Conservation (phyloP, 31 red algal species). For the Porphyra umbilicalis region DNA sequence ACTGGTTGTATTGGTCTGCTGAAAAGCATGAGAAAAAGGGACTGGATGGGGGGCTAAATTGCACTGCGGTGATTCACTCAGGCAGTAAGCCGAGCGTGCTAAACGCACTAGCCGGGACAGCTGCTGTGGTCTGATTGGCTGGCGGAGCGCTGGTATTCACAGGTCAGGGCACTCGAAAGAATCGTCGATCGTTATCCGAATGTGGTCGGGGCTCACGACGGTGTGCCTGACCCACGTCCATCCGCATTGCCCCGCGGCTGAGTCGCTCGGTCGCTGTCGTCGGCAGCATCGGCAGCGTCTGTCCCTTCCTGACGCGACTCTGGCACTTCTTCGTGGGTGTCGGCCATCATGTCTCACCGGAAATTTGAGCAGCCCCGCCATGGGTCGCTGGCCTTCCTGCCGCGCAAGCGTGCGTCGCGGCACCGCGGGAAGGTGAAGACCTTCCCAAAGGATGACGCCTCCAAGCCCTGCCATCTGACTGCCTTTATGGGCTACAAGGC, state of each 20-base stretch:
- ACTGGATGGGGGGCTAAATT: background rate
- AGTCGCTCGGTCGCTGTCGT: background rate
- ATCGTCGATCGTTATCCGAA: background rate
- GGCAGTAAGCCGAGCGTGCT: background rate
- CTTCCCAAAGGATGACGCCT: constrained; percentile 91
- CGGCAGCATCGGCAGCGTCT: background rate
- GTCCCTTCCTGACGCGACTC: background rate
- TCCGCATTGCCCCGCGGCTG: too few species aligned
- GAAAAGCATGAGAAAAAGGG: background rate
- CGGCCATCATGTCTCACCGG: constrained; percentile 79
- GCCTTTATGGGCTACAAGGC: constrained; percentile 96
- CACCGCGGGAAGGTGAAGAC: constrained; percentile 93
- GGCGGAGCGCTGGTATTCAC: background rate
- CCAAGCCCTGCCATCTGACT: constrained; percentile 85
- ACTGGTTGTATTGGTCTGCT: too few species aligned
- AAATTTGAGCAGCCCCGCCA: constrained; percentile 96
- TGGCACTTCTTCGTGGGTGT: background rate
- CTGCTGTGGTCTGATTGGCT: background rate
- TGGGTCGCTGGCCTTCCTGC: constrained; percentile 92
- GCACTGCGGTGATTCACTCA: background rate
- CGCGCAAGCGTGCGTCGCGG: constrained; percentile 74
- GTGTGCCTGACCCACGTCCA: background rate
- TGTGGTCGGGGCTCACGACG: background rate
- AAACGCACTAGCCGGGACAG: background rate
- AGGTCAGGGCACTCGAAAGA: background rate